Evolutionary conservation across 192 early-diverging fungal genomes (phyloP).

Genomic region (Backusella tarrabulga): DNA sequence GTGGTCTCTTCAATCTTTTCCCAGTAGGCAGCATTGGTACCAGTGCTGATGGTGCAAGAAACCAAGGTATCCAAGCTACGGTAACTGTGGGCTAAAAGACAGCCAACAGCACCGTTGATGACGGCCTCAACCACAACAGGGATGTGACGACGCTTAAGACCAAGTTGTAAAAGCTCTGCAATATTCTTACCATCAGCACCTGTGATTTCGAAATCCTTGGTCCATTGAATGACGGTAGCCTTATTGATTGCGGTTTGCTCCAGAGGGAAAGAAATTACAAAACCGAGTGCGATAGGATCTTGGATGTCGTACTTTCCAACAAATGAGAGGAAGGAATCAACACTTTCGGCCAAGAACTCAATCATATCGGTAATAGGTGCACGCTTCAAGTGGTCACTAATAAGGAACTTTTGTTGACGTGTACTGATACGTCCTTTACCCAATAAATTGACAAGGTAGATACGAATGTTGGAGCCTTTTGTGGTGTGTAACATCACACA

Average conservation of each 20-base stretch:
- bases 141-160: constrained; percentile 64
- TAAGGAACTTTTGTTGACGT: constrained; percentile 54
- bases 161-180: constrained; percentile 73
- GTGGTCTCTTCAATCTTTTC: constrained; percentile 63
- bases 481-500: background rate
- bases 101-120: constrained; percentile 93
- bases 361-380: constrained; percentile 35
- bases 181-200: constrained; percentile 83
- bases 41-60: constrained; percentile 90
- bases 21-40: constrained; percentile 93
- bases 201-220: constrained; percentile 83
- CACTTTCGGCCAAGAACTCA: constrained; percentile 87
- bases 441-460: constrained; percentile 35
- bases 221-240: constrained; percentile 69
- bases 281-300: constrained; percentile 62
- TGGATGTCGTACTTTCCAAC: constrained; percentile 21
- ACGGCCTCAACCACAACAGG: constrained; percentile 84
- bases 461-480: constrained; percentile 26
- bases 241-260: constrained; percentile 71
- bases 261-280: constrained; percentile 92
- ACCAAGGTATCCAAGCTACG: constrained; percentile 36
- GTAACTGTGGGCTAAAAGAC: constrained; percentile 82
- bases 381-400: constrained; percentile 47
- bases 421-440: constrained; percentile 60
- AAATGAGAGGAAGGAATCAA: constrained; percentile 65